phyloP scores from a whole-genome alignment of 1,284 basidiomycete species.

The Ganoderma lucidum region DNA sequence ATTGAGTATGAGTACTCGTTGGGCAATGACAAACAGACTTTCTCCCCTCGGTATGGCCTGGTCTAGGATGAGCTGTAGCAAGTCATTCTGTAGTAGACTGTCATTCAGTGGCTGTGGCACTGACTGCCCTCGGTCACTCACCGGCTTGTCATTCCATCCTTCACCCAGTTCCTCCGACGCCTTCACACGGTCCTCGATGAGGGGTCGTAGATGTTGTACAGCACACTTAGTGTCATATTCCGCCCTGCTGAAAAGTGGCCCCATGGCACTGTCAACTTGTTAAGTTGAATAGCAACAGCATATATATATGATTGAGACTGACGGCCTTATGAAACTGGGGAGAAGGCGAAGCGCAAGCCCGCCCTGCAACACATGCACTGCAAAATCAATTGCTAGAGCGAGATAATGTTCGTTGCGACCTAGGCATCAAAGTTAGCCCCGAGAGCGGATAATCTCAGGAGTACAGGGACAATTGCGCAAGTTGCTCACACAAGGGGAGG shows the following conservation, averaged over 20 bases:
- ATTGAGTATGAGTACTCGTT: slow-evolving; percentile 52
- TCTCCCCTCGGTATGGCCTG: slow-evolving; percentile 40
- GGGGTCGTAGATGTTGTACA: neutral
- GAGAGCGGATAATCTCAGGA: neutral
- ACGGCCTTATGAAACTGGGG: slow-evolving; percentile 13
- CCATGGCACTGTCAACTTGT: neutral
- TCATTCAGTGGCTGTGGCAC: neutral
- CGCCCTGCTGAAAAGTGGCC: neutral
- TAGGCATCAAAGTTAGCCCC: neutral
- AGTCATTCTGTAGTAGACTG: slow-evolving; percentile 45
- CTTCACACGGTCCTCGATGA: neutral
- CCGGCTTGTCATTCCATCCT: slow-evolving; percentile 1
- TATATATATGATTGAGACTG: neutral
- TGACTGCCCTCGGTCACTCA: neutral
- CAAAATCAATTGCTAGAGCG: slow-evolving; percentile 22
- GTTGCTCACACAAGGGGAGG: slow-evolving; percentile 40
- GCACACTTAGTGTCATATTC: neutral
- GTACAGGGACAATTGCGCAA: slow-evolving; percentile 36
- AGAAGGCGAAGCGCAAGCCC: slow-evolving; percentile 19
- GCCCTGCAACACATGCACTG: neutral
- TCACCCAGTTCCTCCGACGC: neutral
- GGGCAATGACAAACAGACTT: slow-evolving; percentile 43
- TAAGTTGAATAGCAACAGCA: no score
- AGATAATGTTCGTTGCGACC: slow-evolving; percentile 27
- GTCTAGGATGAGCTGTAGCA: slow-evolving; percentile 55